Evolutionary conservation across 129 eudicot species (phyloP), one percentile per base, ranked within the genome.

Genomic region (Calendula officinalis): DNA sequence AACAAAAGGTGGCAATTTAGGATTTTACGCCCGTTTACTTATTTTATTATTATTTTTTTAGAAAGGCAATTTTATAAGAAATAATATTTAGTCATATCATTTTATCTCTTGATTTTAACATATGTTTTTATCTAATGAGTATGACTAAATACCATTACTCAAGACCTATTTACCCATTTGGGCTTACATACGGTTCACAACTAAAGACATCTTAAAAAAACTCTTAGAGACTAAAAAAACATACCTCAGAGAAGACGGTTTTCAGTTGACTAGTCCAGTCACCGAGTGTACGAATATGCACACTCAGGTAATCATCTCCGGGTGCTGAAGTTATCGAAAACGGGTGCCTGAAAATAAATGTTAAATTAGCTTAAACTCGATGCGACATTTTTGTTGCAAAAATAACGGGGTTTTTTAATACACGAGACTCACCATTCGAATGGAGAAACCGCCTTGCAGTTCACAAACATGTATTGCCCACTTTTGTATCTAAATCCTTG

Each of bases 251-350:
- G 62, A 84, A 81, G 64, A 78, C 75, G 1, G 67, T 58, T 61
- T 59, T 79, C 35, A 86, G 81, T 42, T 86, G 70, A 2, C 64
- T 50, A 27, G 94, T 86, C 94, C 86, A 86, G 34, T 86, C 88
- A 17, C 94, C 94, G 14, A 74, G 62, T 17, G 81, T 67, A 11
- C 94, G 79, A 30, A 82, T 82, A 52, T 85, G 94, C 17, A 85
- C 72, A 63, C 94, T 85, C 12, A 85, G 61, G 54, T 78, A 77
- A 42, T 82, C 79, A 39, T 81, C 92, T 17, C 83, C 77, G 0
- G 85, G 92, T 40, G 91, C 80, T 5, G 91, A 85, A 60, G 91
- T 85, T 4, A 85, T 71, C 0, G 91, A 85, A 77, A 85, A 82
- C 9, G 92, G 94, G 66, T 86, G 89, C 89, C 89, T 82, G 46